phyloP scores from a whole-genome alignment of 305 asterid species.

The Solanum hybrid region DNA sequence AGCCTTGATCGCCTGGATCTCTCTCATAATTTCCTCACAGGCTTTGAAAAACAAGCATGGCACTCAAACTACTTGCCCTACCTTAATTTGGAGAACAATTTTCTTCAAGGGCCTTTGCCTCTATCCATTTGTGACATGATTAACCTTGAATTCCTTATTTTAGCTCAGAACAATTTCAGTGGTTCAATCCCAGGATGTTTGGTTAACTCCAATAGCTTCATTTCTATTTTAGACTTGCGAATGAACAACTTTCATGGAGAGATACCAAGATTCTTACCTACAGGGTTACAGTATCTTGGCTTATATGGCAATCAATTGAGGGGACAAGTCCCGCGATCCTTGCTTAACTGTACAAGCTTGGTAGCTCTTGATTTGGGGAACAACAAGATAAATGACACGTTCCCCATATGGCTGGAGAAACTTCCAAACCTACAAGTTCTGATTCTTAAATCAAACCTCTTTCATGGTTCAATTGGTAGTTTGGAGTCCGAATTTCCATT shows the following conservation, averaged over 20 bases:
- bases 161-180: not conserved
- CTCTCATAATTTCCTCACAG: not conserved
- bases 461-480: not conserved
- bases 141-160: not conserved
- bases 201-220: fast-evolving
- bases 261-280: not conserved
- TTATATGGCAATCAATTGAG: not conserved
- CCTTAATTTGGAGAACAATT: not conserved
- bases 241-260: too few species aligned
- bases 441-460: not conserved
- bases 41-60: not conserved
- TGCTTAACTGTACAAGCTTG: not conserved
- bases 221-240: too few species aligned
- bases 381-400: not conserved
- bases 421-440: not conserved
- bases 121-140: not conserved
- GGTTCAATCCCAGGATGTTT: not conserved
- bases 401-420: not conserved
- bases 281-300: not conserved
- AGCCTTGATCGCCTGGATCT: not conserved
- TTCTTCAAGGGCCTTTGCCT: not conserved
- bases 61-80: not conserved
- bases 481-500: not conserved
- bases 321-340: not conserved
- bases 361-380: not conserved